phyloP scores from a whole-genome alignment of 768 basidiomycete genomes.

The Coprinellus aureogranulatus region DNA sequence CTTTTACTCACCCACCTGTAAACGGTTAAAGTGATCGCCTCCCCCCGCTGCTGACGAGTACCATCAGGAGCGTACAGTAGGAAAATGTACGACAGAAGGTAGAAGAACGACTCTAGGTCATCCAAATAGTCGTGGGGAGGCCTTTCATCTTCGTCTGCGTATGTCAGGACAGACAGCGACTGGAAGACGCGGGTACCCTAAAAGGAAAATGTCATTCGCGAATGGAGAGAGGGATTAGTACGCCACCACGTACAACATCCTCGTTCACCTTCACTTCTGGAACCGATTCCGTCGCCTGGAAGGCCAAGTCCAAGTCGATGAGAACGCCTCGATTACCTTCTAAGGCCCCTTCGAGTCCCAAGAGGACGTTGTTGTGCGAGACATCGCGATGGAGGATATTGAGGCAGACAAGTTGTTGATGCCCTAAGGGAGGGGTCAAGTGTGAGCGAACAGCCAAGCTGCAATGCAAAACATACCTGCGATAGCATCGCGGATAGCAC shows the following conservation, averaged over 20 bases:
- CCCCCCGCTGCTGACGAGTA: not conserved
- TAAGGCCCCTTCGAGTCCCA: not conserved
- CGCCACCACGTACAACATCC: not conserved
- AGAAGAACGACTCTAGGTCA: not conserved
- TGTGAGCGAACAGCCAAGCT: not conserved
- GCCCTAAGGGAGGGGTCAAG: not conserved
- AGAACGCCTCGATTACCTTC: not conserved
- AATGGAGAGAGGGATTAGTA: not conserved
- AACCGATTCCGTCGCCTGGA: not conserved
- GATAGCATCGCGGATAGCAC: constrained; percentile 12
- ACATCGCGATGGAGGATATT: constrained; percentile 1
- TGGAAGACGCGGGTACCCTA: not conserved
- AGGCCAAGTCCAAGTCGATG: constrained; percentile 7
- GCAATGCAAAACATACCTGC: constrained; percentile 4
- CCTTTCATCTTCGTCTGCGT: no score
- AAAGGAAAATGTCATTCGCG: no score
- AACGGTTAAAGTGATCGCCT: not conserved
- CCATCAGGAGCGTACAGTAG: not conserved
- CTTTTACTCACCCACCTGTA: no score
- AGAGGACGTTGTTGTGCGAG: not conserved
- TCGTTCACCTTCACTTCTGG: not conserved
- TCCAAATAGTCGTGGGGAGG: not conserved
- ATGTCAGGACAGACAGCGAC: not conserved
- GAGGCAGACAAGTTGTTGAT: not conserved
- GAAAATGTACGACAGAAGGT: not conserved